A percentile compares a stretch with the other conserved stretches of the same genome.
Evolutionary conservation across 2,329 filamentous ascomycete genomes (phyloP).

Genomic region (Fusarium transvaalense): DNA sequence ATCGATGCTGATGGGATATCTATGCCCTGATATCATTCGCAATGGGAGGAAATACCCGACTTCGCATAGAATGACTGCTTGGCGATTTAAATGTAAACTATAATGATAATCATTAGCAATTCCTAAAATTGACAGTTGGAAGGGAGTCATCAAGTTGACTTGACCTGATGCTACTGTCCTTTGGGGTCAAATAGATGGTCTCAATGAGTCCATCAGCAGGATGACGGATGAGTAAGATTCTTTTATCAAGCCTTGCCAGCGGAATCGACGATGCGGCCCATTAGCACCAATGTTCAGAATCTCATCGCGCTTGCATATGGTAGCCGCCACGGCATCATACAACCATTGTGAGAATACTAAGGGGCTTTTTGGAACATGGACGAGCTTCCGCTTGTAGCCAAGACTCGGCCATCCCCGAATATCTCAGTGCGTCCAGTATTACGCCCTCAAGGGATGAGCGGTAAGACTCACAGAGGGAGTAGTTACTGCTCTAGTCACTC

Average conservation of each 20-base stretch:
- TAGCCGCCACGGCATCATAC: not conserved
- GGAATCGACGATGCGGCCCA: not conserved
- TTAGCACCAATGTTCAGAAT: not conserved
- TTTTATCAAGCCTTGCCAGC: too few relatives aligned
- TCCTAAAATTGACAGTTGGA: too few relatives aligned
- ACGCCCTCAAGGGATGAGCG: too few relatives aligned
- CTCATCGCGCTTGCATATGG: not conserved
- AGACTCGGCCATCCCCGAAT: not conserved
- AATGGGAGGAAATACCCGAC: not conserved
- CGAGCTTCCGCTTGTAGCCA: not conserved
- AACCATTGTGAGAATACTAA: not conserved
- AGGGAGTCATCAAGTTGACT: not conserved
- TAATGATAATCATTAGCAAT: not conserved
- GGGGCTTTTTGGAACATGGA: not conserved
- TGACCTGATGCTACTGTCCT: not conserved
- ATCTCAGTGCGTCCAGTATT: too few relatives aligned
- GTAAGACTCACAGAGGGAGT: too few relatives aligned
- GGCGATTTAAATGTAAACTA: not conserved
- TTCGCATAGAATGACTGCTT: not conserved
- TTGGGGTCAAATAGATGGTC: rapidly evolving
- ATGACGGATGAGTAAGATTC: too few relatives aligned
- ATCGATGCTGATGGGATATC: not conserved
- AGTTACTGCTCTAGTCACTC: too few relatives aligned
- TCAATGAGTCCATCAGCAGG: too few relatives aligned
- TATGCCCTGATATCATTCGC: rapidly evolving